Evolutionary conservation across 148 eudicot genomes (phyloP).

Genomic region (Spergularia bocconei): DNA sequence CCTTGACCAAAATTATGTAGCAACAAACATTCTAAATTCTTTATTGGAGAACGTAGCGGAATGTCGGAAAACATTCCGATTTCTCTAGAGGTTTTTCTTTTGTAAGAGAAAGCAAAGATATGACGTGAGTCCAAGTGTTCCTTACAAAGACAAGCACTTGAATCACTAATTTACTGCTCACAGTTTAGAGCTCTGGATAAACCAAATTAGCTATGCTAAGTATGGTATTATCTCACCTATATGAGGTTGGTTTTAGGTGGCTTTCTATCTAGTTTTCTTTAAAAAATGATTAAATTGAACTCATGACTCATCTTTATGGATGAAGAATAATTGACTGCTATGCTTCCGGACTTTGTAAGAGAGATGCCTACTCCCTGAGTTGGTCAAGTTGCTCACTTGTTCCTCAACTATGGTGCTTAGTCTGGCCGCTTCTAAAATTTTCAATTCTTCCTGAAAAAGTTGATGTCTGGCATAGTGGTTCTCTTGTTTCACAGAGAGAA

Average conservation of each 20-base stretch:
- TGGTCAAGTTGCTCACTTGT: background rate
- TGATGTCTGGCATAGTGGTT: background rate
- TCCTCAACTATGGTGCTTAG: background rate
- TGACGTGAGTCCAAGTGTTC: no score
- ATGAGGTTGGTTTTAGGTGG: background rate
- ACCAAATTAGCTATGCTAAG: background rate
- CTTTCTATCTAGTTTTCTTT: background rate
- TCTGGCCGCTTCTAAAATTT: background rate
- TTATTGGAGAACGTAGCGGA: no score
- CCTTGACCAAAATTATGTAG: no score
- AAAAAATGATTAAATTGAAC: background rate
- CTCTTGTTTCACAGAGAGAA: background rate
- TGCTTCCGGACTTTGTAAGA: background rate
- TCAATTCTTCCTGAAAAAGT: background rate
- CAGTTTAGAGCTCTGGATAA: background rate
- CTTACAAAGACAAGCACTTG: background rate
- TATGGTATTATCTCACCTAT: background rate
- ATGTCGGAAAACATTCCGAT: no score
- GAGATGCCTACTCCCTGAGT: background rate
- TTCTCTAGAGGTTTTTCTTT: no score
- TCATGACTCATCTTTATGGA: background rate
- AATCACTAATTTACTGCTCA: background rate
- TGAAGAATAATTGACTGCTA: background rate
- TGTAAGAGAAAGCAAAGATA: no score
- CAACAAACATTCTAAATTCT: no score